These are phyloP conservation scores for Drosera capensis DNA, from an alignment of 148 eudicot genomes.

Conservation along the genomic window DNA sequence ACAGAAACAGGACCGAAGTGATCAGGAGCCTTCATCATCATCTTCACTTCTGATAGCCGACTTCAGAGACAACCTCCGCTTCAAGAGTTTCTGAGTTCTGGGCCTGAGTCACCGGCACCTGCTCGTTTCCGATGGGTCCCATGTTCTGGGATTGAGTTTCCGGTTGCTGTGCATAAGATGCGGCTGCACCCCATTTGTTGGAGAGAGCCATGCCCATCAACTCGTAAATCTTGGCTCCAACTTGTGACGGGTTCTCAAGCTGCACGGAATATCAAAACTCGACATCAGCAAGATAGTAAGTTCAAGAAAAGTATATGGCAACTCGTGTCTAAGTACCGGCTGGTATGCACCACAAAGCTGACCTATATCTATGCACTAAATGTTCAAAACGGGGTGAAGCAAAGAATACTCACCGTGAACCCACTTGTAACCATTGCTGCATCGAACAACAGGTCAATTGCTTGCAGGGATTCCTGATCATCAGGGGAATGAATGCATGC, in stretches of 20 bases:
- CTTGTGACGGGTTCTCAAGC: conserved; percentile 88
- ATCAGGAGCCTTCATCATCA: too few species aligned
- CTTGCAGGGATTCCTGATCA: conserved; percentile 76
- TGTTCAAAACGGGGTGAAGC: background rate
- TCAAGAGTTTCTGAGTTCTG: too few species aligned
- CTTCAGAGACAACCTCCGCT: too few species aligned
- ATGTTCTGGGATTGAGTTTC: conserved; percentile 9
- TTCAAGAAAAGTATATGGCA: too few species aligned
- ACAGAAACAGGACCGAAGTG: too few species aligned
- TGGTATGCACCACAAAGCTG: background rate
- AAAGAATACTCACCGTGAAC: conserved; percentile 61
- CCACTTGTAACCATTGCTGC: conserved; percentile 81
- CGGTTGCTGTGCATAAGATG: conserved; percentile 19
- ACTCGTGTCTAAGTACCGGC: background rate
- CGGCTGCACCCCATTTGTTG: conserved; percentile 41
- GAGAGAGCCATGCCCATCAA: conserved; percentile 76
- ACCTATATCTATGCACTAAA: background rate
- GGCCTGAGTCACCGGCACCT: conserved; percentile 7
- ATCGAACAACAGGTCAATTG: conserved; percentile 82
- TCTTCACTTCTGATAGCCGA: too few species aligned
- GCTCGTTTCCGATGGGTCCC: conserved; percentile 50
- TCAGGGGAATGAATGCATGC: conserved; percentile 45
- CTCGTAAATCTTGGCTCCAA: conserved; percentile 91
- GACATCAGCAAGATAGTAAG: too few species aligned
- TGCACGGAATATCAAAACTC: conserved; percentile 18